These are phyloP conservation scores for Lodderomyces theae DNA, from an alignment of 1,139 yeast genomes.

Conservation along the genomic window DNA sequence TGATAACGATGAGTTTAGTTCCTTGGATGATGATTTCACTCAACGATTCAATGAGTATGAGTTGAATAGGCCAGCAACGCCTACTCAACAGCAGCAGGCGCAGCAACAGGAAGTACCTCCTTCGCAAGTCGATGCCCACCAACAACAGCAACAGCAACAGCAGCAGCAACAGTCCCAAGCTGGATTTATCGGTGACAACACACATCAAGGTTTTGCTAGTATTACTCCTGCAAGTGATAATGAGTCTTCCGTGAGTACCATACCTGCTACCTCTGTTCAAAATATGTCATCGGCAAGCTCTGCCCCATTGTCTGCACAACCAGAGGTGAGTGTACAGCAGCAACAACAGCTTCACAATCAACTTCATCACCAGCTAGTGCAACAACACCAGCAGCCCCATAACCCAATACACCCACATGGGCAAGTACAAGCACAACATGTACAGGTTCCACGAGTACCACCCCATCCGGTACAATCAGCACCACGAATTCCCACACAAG, in stretches of 20 bases:
- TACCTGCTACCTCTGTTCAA: background rate
- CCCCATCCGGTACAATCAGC: conserved; percentile 1
- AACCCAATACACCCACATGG: conserved; percentile 2
- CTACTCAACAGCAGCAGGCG: background rate
- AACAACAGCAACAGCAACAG: conserved; percentile 3
- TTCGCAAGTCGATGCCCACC: background rate
- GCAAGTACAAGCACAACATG: conserved; percentile 3
- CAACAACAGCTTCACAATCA: conserved; percentile 3
- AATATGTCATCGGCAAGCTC: conserved; percentile 7
- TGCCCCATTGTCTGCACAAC: background rate
- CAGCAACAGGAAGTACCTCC: background rate
- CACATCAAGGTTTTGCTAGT: background rate
- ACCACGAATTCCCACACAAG: background rate
- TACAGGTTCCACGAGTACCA: conserved; percentile 1
- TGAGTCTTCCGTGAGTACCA: background rate
- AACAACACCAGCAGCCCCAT: conserved; percentile 2
- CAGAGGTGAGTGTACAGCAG: background rate
- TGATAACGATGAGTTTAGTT: conserved; percentile 23
- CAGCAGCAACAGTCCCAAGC: background rate
- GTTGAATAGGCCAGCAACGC: conserved; percentile 10
- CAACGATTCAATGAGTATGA: conserved; percentile 11
- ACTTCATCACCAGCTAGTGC: background rate
- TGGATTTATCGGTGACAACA: background rate
- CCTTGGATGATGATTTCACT: conserved; percentile 10
- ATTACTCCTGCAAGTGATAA: conserved; percentile 2